Evolutionary conservation across 805 yeast species (phyloP).

Genomic region (Monosporozyma unispora): DNA sequence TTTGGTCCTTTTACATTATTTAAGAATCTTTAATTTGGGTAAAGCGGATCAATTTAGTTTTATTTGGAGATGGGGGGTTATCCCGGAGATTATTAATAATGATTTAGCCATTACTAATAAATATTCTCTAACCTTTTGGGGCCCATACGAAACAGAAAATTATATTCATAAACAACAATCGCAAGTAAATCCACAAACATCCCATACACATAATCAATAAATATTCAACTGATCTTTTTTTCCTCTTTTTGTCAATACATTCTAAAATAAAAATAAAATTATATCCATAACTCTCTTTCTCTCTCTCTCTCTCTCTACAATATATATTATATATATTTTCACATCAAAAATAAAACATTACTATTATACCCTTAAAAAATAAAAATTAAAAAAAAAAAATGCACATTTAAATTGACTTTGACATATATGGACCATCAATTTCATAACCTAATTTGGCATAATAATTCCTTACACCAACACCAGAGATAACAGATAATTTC

Average conservation of each 20-base stretch:
- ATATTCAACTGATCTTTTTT: no score
- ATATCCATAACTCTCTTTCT: no score
- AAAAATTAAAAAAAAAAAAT: not conserved
- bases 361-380: no score
- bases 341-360: no score
- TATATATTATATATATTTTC: not conserved
- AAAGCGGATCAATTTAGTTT: constrained; percentile 47
- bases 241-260: no score
- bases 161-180: no score
- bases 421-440: constrained; percentile 95
- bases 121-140: constrained; percentile 20
- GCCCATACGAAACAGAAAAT: constrained; percentile 8
- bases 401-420: constrained; percentile 39
- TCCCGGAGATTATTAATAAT: constrained; percentile 41
- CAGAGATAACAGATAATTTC: constrained; percentile 89
- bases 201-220: no score
- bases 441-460: constrained; percentile 86
- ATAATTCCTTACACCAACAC: constrained; percentile 96
- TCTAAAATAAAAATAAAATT: not conserved
- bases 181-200: no score
- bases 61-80: constrained; percentile 48
- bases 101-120: constrained; percentile 15
- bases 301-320: no score
- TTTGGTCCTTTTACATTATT: constrained; percentile 66
- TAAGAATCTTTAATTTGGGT: constrained; percentile 57